phyloP scores from a whole-genome alignment of 2,329 filamentous ascomycete genomes.

The Ophiosphaerella herpotricha region DNA sequence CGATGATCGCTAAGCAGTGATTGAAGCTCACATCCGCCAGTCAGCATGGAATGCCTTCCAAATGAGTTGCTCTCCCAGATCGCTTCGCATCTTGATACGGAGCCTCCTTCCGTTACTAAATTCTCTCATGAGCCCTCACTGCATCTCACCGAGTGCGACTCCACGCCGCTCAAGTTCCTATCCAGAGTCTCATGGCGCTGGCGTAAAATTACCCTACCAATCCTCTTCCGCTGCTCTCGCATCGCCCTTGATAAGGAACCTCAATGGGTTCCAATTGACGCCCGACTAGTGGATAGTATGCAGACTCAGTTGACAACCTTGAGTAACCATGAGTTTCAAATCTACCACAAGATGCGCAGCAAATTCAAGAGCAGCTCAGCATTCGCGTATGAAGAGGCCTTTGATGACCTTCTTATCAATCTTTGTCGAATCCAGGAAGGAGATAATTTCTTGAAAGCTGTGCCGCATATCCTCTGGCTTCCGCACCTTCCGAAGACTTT shows the following conservation, averaged over 20 bases:
- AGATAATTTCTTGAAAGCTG: slow-evolving; percentile 33
- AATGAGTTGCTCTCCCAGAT: slow-evolving; percentile 45
- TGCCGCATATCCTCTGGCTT: slow-evolving; percentile 33
- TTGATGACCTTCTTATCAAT: slow-evolving; percentile 41
- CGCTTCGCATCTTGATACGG: slow-evolving; percentile 32
- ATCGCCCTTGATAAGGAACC: slow-evolving; percentile 32
- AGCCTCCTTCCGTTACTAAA: slow-evolving; percentile 38
- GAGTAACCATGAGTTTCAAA: slow-evolving; percentile 39
- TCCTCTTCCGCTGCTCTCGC: slow-evolving; percentile 38
- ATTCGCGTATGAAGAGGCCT: slow-evolving; percentile 34
- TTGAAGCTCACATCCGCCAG: neutral
- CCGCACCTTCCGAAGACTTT: slow-evolving; percentile 37
- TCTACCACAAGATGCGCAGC: slow-evolving; percentile 38
- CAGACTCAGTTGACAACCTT: slow-evolving; percentile 34
- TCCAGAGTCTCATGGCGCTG: slow-evolving; percentile 40
- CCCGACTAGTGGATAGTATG: slow-evolving; percentile 40
- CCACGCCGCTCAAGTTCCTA: slow-evolving; percentile 34
- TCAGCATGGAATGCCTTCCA: slow-evolving; percentile 35
- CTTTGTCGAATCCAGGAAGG: slow-evolving; percentile 37
- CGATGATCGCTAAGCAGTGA: neutral
- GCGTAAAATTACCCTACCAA: slow-evolving; percentile 37
- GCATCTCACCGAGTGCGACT: slow-evolving; percentile 27
- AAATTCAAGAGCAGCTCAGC: slow-evolving; percentile 39
- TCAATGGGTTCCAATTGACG: slow-evolving; percentile 43
- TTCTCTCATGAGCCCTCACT: slow-evolving; percentile 40